Evolutionary conservation across 116 monocot genomes (phyloP).

Genomic region (Cymodocea nodosa): DNA sequence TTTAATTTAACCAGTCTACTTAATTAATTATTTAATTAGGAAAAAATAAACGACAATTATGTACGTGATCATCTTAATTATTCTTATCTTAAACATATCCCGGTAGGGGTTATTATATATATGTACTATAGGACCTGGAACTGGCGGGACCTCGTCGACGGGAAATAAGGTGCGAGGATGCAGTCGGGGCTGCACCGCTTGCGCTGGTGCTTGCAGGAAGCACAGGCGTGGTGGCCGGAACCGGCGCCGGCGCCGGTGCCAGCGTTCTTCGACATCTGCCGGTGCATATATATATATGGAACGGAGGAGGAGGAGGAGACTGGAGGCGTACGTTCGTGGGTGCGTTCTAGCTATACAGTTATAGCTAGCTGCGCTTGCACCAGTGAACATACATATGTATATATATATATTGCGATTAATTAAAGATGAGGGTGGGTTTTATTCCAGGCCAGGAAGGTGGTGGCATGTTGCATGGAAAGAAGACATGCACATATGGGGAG

Average conservation of each 20-base stretch:
- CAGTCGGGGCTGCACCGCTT: constrained; percentile 11
- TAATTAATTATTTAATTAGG: too few species aligned
- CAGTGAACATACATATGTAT: too few species aligned
- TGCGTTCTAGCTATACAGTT: too few species aligned
- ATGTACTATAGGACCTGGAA: background rate
- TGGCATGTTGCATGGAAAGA: background rate
- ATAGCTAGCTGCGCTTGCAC: too few species aligned
- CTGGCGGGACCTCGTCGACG: background rate
- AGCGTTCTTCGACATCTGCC: background rate
- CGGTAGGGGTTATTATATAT: too few species aligned
- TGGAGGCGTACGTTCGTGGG: too few species aligned
- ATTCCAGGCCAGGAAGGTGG: background rate
- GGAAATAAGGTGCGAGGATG: constrained; percentile 10
- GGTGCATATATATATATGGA: too few species aligned
- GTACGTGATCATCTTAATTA: too few species aligned
- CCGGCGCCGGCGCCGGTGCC: background rate
- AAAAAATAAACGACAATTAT: too few species aligned
- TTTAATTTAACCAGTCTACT: too few species aligned
- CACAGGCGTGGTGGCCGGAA: constrained; percentile 4
- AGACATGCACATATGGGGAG: background rate
- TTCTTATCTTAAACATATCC: too few species aligned
- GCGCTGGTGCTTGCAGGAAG: constrained; percentile 14
- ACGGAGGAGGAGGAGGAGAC: too few species aligned
- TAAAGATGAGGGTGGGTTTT: background rate
- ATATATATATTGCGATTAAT: background rate